phyloP scores from a whole-genome alignment of 2,329 filamentous ascomycete species.

The Alternaria hordeiaustralica region DNA sequence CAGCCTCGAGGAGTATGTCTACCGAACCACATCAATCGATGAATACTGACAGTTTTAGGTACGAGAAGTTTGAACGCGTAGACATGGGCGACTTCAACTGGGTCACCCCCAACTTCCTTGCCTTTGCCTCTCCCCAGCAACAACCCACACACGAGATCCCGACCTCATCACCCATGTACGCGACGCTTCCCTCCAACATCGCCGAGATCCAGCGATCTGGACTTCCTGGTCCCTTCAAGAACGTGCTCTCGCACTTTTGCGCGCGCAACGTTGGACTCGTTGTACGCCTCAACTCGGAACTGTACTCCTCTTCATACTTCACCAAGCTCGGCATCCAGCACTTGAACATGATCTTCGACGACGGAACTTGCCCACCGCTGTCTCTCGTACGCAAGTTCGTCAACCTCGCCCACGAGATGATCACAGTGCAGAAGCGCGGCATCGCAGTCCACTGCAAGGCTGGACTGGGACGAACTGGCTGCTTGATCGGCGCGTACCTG shows the following conservation, averaged over 20 bases:
- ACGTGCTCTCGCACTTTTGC: constrained; percentile 87
- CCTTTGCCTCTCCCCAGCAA: constrained; percentile 93
- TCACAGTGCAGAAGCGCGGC: constrained; percentile 85
- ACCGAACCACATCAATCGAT: not conserved
- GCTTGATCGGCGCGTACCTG: constrained; percentile 94
- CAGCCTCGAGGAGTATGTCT: constrained; percentile 80
- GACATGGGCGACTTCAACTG: constrained; percentile 99
- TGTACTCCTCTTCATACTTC: constrained; percentile 98
- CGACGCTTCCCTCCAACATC: constrained; percentile 76
- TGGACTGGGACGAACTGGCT: constrained; percentile 91
- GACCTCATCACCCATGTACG: constrained; percentile 74
- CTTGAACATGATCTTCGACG: constrained; percentile 99
- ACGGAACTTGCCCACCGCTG: constrained; percentile 91
- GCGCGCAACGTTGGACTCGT: constrained; percentile 90
- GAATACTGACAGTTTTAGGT: constrained; percentile 57
- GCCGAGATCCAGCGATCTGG: constrained; percentile 73
- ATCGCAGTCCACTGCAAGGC: constrained; percentile 99
- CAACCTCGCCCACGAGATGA: constrained; percentile 91
- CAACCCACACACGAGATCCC: constrained; percentile 75
- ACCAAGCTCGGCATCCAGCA: constrained; percentile 94
- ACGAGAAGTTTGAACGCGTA: constrained; percentile 92
- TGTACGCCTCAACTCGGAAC: constrained; percentile 90
- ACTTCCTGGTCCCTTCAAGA: constrained; percentile 90
- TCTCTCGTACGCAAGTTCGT: constrained; percentile 94
- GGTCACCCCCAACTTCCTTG: constrained; percentile 93